Base-by-base conservation (phyloP, 768 basidiomycete genomes). In the Pilatotrama ljubarskyi region DNA sequence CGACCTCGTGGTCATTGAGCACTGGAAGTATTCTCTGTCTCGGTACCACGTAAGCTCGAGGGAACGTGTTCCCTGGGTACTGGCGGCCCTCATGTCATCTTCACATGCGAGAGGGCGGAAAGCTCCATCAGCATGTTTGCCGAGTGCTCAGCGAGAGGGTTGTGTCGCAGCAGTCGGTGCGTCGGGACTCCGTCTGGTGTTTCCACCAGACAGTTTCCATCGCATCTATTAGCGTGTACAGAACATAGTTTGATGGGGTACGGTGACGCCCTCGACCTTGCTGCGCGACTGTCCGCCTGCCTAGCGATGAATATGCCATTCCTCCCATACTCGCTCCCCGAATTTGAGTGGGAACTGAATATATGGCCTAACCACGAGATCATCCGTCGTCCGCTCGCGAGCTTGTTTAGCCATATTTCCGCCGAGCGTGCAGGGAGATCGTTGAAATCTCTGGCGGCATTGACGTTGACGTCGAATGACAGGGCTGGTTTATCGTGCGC, bases 1-100 rank as follows among this genome's bases (percentile, higher is more conserved):
- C 47, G 29, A 35, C 55, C 55, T 41, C 55, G 40, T 57, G 55
- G 55, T 41, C 26, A 11, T 46, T 47, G 40, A 22, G 29, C 55
- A 50, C 15, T 24, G n/a, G 47, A 49, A 35, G 47, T 8, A 13
- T 57, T 42, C 46, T n/a, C 18, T 42, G 15, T 20, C 29, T 24
- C 17, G 41, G 25, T 38, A 8, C 40, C n/a, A 50, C 55, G 47
- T 49, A 49, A 49, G 38, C 55, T 46, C 8, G 25, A 41, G 47
- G 46, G 40, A 57, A 49, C 55, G 49, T 29, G 22, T 49, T 38
- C 26, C 38, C 22, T 5, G 38, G 15, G 55, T 32, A 49, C 15
- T 25, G 22, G 38, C 26, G 22, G 32, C 11, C 36, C 25, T 38
- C 38, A 49, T 41, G 17, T 18, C 47, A 50, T 50, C 10, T 57